Percentiles rank a stretch among this genome's conserved stretches.
Evolutionary conservation across 2,329 filamentous ascomycete genomes (phyloP).

Genomic region (Cyanodermella asteris): DNA sequence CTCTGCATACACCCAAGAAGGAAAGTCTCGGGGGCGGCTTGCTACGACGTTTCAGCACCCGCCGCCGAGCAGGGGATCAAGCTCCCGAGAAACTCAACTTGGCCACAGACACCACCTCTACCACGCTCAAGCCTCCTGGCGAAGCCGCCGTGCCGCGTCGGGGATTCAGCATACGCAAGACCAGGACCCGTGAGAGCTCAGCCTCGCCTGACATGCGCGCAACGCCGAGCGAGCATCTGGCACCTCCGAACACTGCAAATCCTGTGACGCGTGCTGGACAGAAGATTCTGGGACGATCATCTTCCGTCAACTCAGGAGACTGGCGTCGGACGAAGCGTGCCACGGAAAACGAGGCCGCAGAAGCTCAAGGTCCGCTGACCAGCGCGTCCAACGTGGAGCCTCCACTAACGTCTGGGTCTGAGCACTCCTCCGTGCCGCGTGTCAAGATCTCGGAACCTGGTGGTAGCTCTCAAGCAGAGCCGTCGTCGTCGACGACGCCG

Average conservation of each 20-base stretch:
- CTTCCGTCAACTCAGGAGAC: conserved; percentile 48
- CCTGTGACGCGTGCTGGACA: too few species aligned
- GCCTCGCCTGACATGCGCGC: too few species aligned
- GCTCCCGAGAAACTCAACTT: conserved; percentile 36
- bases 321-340: too few species aligned
- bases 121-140: conserved; percentile 59
- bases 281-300: conserved; percentile 35
- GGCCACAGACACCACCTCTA: conserved; percentile 48
- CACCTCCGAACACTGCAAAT: conserved; percentile 53
- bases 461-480: conserved; percentile 27
- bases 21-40: conserved; percentile 73
- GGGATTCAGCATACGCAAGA: conserved; percentile 64
- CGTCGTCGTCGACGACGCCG: too few species aligned
- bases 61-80: conserved; percentile 51
- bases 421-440: conserved; percentile 39
- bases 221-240: conserved; percentile 28
- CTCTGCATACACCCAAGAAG: conserved; percentile 45
- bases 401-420: conserved; percentile 56
- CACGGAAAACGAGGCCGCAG: conserved; percentile 65
- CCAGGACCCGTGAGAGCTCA: conserved; percentile 30
- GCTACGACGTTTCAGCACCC: conserved; percentile 74
- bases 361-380: conserved; percentile 27
- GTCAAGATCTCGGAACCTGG: conserved; percentile 25
- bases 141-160: conserved; percentile 51
- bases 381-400: conserved; percentile 46